phyloP scores from a whole-genome alignment of 192 early-diverging fungal species.

The Endogone sp. region DNA sequence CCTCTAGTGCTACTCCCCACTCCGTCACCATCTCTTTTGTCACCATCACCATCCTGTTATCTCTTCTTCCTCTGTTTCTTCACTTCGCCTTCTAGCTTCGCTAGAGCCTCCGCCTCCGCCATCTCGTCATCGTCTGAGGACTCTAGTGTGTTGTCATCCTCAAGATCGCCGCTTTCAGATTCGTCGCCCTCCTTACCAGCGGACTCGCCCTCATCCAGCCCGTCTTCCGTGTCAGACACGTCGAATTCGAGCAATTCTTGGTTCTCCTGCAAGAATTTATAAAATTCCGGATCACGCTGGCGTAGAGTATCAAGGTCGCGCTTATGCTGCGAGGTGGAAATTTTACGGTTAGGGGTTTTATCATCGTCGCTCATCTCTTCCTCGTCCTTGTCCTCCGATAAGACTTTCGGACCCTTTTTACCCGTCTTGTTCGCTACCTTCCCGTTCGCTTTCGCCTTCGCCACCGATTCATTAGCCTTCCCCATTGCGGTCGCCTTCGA shows the following conservation, averaged over 20 bases:
- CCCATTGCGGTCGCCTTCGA: slow-evolving; percentile 10
- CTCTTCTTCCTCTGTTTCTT: not conserved
- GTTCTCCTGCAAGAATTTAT: slow-evolving; percentile 86
- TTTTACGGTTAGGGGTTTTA: slow-evolving; percentile 35
- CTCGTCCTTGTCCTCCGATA: slow-evolving; percentile 39
- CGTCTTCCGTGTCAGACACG: slow-evolving; percentile 46
- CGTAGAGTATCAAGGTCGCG: slow-evolving; percentile 80
- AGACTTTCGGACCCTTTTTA: too few relatives aligned
- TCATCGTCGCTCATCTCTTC: slow-evolving; percentile 50
- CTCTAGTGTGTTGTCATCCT: slow-evolving; percentile 20
- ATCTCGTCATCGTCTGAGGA: slow-evolving; percentile 6
- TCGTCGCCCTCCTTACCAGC: slow-evolving; percentile 17
- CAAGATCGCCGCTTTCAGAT: slow-evolving; percentile 11
- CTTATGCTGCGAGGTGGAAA: slow-evolving; percentile 59
- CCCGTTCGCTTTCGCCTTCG: slow-evolving; percentile 20
- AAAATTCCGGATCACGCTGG: slow-evolving; percentile 88
- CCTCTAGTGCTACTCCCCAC: slow-evolving; percentile 64
- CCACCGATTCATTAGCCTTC: not conserved
- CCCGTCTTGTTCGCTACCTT: slow-evolving; percentile 23
- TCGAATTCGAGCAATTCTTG: slow-evolving; percentile 77
- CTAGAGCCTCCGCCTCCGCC: slow-evolving; percentile 1
- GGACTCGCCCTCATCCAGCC: slow-evolving; percentile 31
- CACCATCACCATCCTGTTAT: slow-evolving; percentile 45
- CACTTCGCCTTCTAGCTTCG: slow-evolving; percentile 4
- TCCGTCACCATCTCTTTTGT: slow-evolving; percentile 69